phyloP scores from a whole-genome alignment of 768 basidiomycete genomes.

The Mycena vulgaris region DNA sequence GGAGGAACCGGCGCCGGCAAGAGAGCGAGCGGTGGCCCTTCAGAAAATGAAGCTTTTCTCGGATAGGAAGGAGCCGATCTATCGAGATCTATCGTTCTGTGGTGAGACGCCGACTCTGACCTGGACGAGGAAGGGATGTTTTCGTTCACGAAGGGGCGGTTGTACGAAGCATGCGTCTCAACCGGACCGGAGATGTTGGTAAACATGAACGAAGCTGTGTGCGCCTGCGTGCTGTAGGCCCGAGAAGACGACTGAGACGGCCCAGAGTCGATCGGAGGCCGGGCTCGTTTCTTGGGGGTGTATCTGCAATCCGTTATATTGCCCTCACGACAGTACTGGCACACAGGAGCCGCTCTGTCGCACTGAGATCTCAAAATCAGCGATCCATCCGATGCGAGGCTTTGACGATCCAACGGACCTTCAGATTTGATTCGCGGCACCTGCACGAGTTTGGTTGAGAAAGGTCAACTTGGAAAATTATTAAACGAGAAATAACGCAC shows the following conservation, averaged over 20 bases:
- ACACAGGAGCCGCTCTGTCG: slow-evolving; percentile 79
- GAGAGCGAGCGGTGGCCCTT: slow-evolving; percentile 42
- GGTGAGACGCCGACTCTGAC: not conserved
- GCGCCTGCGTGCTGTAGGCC: slow-evolving; percentile 38
- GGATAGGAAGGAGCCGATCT: slow-evolving; percentile 12
- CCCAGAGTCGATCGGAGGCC: slow-evolving; percentile 59
- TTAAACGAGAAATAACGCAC: slow-evolving; percentile 13
- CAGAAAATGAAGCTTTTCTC: slow-evolving; percentile 20
- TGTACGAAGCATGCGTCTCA: slow-evolving; percentile 20
- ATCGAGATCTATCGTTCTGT: slow-evolving; percentile 28
- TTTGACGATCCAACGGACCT: slow-evolving; percentile 57
- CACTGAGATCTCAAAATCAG: slow-evolving; percentile 59
- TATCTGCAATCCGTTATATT: slow-evolving; percentile 75
- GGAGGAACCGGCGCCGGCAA: slow-evolving; percentile 44
- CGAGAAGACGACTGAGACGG: slow-evolving; percentile 8
- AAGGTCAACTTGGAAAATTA: not conserved
- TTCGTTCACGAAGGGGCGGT: slow-evolving; percentile 35
- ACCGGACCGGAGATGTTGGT: slow-evolving; percentile 36
- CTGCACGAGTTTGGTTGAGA: slow-evolving; percentile 7
- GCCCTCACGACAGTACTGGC: slow-evolving; percentile 75
- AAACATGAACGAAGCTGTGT: slow-evolving; percentile 41
- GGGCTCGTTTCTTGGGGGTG: slow-evolving; percentile 77
- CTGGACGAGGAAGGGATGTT: slow-evolving; percentile 16
- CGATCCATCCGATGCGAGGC: slow-evolving; percentile 7
- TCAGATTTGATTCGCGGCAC: slow-evolving; percentile 77